phyloP scores from a whole-genome alignment of 768 basidiomycete species.

The Phylloporus sp. region DNA sequence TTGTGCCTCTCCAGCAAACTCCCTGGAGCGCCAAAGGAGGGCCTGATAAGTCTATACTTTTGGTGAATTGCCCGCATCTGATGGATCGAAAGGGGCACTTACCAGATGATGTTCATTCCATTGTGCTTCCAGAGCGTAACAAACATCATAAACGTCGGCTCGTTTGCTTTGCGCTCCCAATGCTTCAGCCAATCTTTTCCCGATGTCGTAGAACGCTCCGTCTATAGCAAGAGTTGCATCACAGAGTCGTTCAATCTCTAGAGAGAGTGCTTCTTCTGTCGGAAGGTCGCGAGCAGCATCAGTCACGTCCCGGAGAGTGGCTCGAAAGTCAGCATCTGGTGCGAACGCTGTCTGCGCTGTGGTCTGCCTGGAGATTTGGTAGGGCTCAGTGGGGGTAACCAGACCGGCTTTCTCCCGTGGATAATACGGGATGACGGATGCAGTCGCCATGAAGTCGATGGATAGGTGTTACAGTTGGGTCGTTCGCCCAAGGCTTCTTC shows the following conservation, averaged over 20 bases:
- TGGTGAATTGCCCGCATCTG: neutral
- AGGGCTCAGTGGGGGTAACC: neutral
- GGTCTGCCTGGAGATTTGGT: neutral
- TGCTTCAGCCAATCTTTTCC: constrained; percentile 5
- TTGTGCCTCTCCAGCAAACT: constrained; percentile 19
- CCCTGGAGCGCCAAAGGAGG: constrained; percentile 20
- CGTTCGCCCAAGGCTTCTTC: neutral
- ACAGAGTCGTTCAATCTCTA: constrained; percentile 17
- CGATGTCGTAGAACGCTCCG: constrained; percentile 13
- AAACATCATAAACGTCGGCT: constrained; percentile 9
- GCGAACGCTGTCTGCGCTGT: neutral
- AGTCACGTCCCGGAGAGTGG: neutral
- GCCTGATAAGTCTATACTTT: constrained; percentile 9
- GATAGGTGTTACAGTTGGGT: neutral
- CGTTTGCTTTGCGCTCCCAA: constrained; percentile 6
- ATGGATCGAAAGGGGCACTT: neutral
- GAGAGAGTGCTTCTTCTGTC: constrained; percentile 9
- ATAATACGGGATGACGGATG: neutral
- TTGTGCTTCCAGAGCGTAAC: constrained; percentile 7
- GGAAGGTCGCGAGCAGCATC: constrained; percentile 3
- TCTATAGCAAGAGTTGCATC: constrained; percentile 16
- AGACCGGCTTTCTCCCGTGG: neutral
- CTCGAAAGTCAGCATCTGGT: neutral
- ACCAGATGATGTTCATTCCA: constrained; percentile 17
- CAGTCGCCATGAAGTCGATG: constrained; percentile 7